phyloP scores from a whole-genome alignment of 345 rosid genomes.

The Nephelium lappaceum region DNA sequence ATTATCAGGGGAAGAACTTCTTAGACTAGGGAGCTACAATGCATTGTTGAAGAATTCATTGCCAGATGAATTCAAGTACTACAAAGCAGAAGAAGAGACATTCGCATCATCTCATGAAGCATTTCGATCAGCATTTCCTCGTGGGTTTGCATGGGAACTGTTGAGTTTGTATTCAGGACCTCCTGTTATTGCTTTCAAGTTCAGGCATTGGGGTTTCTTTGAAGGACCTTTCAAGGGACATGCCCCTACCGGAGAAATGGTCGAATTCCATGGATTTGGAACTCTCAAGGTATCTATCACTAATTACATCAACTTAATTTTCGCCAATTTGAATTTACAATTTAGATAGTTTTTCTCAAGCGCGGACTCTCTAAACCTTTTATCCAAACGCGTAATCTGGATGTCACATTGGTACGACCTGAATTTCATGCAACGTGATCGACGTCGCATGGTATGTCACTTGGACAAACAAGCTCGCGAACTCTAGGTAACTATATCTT shows the following conservation, averaged over 20 bases:
- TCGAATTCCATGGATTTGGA: conserved; percentile 64
- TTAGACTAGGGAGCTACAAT: conserved; percentile 67
- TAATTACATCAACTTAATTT: too few relatives aligned
- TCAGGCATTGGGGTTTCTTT: conserved; percentile 88
- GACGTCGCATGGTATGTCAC: too few relatives aligned
- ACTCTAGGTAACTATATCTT: too few relatives aligned
- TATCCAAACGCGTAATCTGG: too few relatives aligned
- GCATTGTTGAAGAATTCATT: conserved; percentile 64
- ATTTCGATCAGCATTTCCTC: conserved; percentile 65
- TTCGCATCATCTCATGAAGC: conserved; percentile 77
- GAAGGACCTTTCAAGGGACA: conserved; percentile 76
- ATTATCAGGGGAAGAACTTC: conserved; percentile 64
- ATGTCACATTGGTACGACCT: too few relatives aligned
- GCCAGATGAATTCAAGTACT: conserved; percentile 59
- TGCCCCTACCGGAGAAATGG: conserved; percentile 69
- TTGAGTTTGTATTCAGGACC: conserved; percentile 69
- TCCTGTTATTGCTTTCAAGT: conserved; percentile 73
- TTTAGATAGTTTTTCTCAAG: too few relatives aligned
- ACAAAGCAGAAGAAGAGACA: conserved; percentile 70
- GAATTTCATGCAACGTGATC: too few relatives aligned
- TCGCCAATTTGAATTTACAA: too few relatives aligned
- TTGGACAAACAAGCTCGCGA: too few relatives aligned
- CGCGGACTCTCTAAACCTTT: too few relatives aligned
- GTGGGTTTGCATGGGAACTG: conserved; percentile 91
- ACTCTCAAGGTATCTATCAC: conserved; percentile 44